These are phyloP conservation scores for Papiliotrema terrestris DNA, from an alignment of 1,284 basidiomycete genomes.

Conservation along the genomic window DNA sequence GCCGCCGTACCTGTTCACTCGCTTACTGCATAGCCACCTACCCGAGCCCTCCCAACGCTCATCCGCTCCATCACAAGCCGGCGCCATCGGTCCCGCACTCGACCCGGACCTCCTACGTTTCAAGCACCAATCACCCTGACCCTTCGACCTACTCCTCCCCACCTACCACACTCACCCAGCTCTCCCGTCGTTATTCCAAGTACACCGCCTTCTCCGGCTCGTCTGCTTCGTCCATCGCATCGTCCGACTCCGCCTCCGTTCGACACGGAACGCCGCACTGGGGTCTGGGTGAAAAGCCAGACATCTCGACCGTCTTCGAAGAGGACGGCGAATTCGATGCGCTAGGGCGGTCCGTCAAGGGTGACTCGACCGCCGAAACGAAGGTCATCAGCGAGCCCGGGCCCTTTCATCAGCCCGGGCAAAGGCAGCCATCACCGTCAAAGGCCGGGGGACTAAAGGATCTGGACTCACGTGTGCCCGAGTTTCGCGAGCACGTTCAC, in stretches of 20 bases:
- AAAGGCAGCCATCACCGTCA: slow-evolving; percentile 1
- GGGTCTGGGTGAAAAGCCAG: slow-evolving; percentile 17
- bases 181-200: slow-evolving; percentile 23
- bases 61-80: slow-evolving; percentile 15
- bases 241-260: slow-evolving; percentile 15
- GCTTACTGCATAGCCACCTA: not conserved
- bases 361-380: too few species aligned
- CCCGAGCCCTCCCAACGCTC: not conserved
- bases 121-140: not conserved
- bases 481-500: too few species aligned
- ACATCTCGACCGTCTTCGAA: slow-evolving; percentile 38
- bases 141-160: slow-evolving; percentile 12
- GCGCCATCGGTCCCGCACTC: slow-evolving; percentile 23
- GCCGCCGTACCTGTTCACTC: too few species aligned
- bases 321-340: slow-evolving; percentile 17
- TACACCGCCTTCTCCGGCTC: slow-evolving; percentile 25
- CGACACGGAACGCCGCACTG: slow-evolving; percentile 8
- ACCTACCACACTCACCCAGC: slow-evolving; percentile 12
- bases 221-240: slow-evolving; percentile 16
- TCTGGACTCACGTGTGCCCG: too few species aligned
- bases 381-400: not conserved
- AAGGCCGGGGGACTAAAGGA: too few species aligned
- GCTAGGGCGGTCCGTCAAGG: too few species aligned
- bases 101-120: slow-evolving; percentile 14
- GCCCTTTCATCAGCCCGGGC: not conserved